Evolutionary conservation across 495 filamentous ascomycete species (phyloP).

Genomic region (Talaromyces ruber): DNA sequence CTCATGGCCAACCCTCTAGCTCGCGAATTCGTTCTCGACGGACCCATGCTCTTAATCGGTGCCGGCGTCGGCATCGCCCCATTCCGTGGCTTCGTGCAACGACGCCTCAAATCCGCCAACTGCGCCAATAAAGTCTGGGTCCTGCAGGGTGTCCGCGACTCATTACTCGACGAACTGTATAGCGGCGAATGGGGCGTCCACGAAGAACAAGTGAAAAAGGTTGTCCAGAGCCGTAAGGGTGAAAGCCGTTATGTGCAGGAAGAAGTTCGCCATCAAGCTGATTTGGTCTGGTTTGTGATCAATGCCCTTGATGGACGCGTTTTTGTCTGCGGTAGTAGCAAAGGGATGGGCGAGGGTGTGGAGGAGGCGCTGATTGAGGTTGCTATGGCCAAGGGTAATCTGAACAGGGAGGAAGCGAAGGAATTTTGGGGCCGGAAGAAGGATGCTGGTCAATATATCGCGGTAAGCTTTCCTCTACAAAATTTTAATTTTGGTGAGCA

Average conservation of each 20-base stretch:
- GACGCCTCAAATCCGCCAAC: conserved; percentile 88
- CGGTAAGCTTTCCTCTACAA: conserved; percentile 42
- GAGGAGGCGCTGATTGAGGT: conserved; percentile 74
- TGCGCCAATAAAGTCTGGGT: conserved; percentile 99
- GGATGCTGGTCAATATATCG: conserved; percentile 78
- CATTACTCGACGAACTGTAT: conserved; percentile 88
- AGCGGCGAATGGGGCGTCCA: conserved; percentile 93
- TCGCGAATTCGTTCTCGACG: conserved; percentile 78
- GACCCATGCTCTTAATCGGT: conserved; percentile 94
- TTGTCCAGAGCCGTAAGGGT: conserved; percentile 77
- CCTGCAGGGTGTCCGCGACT: conserved; percentile 91
- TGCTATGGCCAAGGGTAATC: conserved; percentile 69
- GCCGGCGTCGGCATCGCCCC: conserved; percentile 95
- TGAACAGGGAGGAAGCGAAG: conserved; percentile 62
- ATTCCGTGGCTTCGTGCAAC: conserved; percentile 94
- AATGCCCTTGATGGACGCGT: conserved; percentile 88
- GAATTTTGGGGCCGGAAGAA: conserved; percentile 77
- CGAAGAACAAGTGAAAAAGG: conserved; percentile 84
- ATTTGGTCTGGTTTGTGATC: conserved; percentile 94
- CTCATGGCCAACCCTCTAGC: conserved; percentile 97
- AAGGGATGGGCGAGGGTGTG: conserved; percentile 97
- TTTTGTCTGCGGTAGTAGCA: conserved; percentile 89
- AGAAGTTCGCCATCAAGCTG: conserved; percentile 77
- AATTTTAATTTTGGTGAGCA: not conserved
- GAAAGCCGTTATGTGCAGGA: conserved; percentile 80